Evolutionary conservation across 495 filamentous ascomycete species (phyloP), one percentile per base, ranked within the genome.

Genomic region (Lichina pygmaea): DNA sequence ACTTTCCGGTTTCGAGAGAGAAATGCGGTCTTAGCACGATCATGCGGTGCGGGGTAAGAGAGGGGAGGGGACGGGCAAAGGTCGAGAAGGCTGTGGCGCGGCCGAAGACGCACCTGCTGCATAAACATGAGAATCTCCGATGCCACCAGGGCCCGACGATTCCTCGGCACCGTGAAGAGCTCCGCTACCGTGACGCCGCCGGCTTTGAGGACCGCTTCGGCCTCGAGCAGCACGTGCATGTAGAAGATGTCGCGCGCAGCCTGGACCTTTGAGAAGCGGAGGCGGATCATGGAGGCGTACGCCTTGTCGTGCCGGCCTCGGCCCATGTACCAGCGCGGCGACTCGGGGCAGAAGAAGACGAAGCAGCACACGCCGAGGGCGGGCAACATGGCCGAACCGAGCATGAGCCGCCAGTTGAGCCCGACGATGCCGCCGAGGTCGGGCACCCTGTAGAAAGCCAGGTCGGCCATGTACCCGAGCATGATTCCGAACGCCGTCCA

Each of bases 401-500:
- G 70, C 82, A 86, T 86, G 44, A 84, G 55, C 33, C 81, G 71
- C 82, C 83, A 86, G 52, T 81, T 83, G 3, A 85, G 60, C 8
- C 73, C 75, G 12, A 67, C 60, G 24, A 75, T 67, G n/a, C 67
- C 61, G 17, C 62, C 56, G 11, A 53, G 50, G 54, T 73, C 62
- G 6, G 62, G 55, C 8, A 83, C 72, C 32, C 70, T 53, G 52
- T 71, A 78, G 56, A 91, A 83, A 15, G 71, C 77, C 15, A 91
- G 58, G 55, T 78, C 78, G 11, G 74, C 69, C 2, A 70, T 68
- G 53, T 78, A 82, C 11, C 81, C 81, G 12, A 84, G 47, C 69
- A 85, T 77, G 53, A 85, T 82, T 2, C 81, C 81, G 49, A 84
- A 84, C 2, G 81, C 81, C 1, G 78, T 85, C 75, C 76, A 85